Base-by-base conservation (phyloP, 1,284 basidiomycete genomes). In the Ustilago shanxiensis region DNA sequence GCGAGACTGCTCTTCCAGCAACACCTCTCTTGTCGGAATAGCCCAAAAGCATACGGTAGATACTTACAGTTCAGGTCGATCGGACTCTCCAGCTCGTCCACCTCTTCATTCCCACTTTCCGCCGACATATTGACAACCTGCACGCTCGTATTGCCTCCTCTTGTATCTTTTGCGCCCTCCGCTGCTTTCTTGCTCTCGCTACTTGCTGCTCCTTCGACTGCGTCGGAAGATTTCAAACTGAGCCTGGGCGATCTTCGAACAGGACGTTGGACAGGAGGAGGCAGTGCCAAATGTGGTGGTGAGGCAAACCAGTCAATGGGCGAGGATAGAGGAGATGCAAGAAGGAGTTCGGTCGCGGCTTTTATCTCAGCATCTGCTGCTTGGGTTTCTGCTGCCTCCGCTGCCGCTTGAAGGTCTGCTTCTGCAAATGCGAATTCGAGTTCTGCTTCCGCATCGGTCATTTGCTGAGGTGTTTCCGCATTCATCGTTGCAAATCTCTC, bases 81-180 rank as follows among this genome's bases (percentile, higher is more conserved):
- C 2, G 68, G 49, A 20, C 66, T 65, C 29, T 72, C 64, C 29
- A 63, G 11, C 11, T 72, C 70, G 49, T 72, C 70, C 0, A 60
- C 60, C 8, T 64, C 60, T 2, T 62, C 54, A n/a, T 49, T 44
- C 11, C 7, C 47, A 28, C 22, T 28, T 8, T 49, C 47, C 26
- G 14, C 14, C 14, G 24, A 26, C 47, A 49, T 14, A 28, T 49
- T 24, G 3, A 26, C 24, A 26, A 26, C 26, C 16, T 49, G 11
- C 14, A 26, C 24, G 26, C 47, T 44, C 41, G 11, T 44, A 5
- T 44, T 44, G 35, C 35, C 14, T 33, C 31, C 31, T 33, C 11
- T 11, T 33, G 11, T 33, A n/a, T 33, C 31, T 33, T 33, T 33
- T 39, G 37, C 14, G 10, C 37, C 11, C 14, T n/a, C 14, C 37